A percentile compares a stretch with the other conserved stretches of the same genome.
These are phyloP conservation scores for Neurospora intermedia DNA, from an alignment of 495 filamentous ascomycete genomes.

Conservation along the genomic window DNA sequence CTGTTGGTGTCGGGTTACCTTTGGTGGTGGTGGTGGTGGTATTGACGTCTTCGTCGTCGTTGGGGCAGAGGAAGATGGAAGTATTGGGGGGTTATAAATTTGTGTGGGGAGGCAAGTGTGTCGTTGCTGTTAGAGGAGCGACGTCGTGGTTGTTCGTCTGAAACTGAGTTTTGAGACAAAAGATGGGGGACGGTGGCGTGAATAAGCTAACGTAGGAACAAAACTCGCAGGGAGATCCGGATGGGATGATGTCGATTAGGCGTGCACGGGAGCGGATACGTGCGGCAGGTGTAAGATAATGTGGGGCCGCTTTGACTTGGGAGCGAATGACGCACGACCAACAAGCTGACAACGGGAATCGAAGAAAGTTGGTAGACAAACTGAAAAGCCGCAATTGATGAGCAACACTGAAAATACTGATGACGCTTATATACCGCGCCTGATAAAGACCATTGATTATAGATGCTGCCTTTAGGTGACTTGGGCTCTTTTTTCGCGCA, in stretches of 20 bases:
- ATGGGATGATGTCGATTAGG: background rate
- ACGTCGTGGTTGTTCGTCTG: background rate
- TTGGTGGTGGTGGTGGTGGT: background rate
- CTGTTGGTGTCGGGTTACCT: conserved; percentile 6
- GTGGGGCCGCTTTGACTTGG: background rate
- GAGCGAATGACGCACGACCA: background rate
- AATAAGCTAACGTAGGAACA: background rate
- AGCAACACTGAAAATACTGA: background rate
- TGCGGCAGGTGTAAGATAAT: background rate
- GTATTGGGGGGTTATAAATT: background rate
- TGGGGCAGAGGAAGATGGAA: background rate
- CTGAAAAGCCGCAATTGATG: background rate
- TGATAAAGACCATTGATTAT: background rate
- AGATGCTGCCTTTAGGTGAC: background rate
- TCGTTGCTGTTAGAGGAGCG: background rate
- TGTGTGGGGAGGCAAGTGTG: background rate
- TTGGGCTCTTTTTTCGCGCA: background rate
- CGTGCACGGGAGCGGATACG: background rate
- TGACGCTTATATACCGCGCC: background rate
- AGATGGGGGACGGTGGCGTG: background rate
- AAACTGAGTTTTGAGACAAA: background rate
- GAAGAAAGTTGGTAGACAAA: background rate
- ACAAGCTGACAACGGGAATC: background rate
- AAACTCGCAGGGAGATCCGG: background rate
- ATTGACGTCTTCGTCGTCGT: background rate